These are phyloP conservation scores for Colletotrichum tofieldiae DNA, from an alignment of 2,329 filamentous ascomycete genomes.

Conservation along the genomic window DNA sequence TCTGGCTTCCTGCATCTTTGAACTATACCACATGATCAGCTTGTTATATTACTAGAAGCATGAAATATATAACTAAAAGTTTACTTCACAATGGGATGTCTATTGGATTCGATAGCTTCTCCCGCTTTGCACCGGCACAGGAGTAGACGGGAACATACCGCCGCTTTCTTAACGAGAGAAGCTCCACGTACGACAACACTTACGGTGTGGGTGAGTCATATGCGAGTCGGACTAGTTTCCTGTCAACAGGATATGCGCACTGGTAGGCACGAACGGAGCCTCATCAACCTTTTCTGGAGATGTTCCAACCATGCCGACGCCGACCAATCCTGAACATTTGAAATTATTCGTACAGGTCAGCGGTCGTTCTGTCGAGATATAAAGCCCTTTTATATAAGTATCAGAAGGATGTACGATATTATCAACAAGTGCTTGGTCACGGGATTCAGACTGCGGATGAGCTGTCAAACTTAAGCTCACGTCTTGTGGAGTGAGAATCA, in stretches of 20 bases:
- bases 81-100: neutral
- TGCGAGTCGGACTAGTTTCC: neutral
- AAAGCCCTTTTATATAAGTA: neutral
- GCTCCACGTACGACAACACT: neutral
- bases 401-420: neutral
- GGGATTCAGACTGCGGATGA: neutral
- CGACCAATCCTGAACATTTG: neutral
- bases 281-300: neutral
- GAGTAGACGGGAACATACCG: neutral
- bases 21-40: no score
- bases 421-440: neutral
- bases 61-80: neutral
- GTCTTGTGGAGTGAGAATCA: neutral
- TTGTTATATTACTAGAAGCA: neutral
- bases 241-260: neutral
- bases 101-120: no score
- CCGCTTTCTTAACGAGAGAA: neutral
- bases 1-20: no score
- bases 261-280: neutral
- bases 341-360: neutral
- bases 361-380: neutral
- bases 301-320: neutral
- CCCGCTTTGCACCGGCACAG: neutral
- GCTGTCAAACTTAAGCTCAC: neutral
- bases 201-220: neutral